Conservation (phyloP, 75 land plant genomes). For the Pseudotsuga menziesii region DNA sequence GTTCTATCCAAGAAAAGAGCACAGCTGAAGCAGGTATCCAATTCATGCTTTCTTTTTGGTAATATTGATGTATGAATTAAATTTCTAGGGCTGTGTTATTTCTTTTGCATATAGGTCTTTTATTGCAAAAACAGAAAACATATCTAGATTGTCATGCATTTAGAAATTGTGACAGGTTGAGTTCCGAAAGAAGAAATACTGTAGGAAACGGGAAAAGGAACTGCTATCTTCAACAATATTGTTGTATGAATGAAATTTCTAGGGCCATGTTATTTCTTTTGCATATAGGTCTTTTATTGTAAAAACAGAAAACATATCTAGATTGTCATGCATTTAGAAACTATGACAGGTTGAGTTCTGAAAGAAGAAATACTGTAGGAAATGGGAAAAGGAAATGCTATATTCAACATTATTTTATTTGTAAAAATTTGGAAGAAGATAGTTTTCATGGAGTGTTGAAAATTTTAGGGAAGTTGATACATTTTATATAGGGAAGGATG, state of each 20-base stretch:
- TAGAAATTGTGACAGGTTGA: neutral
- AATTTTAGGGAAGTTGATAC: neutral
- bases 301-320: neutral
- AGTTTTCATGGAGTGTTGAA: neutral
- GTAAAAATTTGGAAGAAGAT: neutral
- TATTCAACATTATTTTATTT: neutral
- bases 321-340: neutral
- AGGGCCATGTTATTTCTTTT: neutral
- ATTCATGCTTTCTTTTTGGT: neutral
- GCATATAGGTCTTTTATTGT: neutral
- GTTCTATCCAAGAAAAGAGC: slow-evolving; percentile 85
- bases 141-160: neutral
- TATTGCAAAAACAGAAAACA: neutral
- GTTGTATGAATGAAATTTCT: neutral
- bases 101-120: neutral
- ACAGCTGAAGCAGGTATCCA: slow-evolving; percentile 85
- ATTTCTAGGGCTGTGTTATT: neutral
- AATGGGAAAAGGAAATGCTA: neutral
- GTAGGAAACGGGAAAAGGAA: neutral
- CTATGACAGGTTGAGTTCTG: neutral
- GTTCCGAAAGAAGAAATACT: neutral
- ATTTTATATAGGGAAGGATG: neutral
- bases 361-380: neutral
- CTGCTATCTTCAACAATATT: too few species aligned
- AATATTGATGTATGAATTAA: neutral